Base-by-base conservation (phyloP, 208 protist genomes). In the Angomonas ambiguus region DNA sequence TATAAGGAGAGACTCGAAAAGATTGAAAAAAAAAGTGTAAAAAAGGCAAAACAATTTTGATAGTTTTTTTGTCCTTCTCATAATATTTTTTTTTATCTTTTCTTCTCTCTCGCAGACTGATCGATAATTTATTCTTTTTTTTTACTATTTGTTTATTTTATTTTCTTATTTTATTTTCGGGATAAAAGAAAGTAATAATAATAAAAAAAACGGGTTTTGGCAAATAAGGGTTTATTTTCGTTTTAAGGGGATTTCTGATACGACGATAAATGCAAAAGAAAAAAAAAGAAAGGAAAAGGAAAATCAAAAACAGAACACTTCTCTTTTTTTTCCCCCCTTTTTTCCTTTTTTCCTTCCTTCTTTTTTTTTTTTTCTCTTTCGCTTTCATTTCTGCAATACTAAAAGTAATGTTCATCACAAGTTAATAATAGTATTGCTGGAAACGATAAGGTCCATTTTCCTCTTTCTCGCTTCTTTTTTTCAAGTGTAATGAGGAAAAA, bases 131-230 rank as follows among this genome's bases (percentile, higher is more conserved):
- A 55, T 72, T 55, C 34, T 67, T 31, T 27, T 55, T 16, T 49
- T 32, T 28, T 41, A 41, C 10, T 62, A 27, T 63, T 62, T 62
- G 1, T 33, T 0, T 57, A 51, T 62, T 65, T 65, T 49, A 31
- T 49, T 35, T 48, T 65, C 31, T 4, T 61, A 61, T 57, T 63
- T 58, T 57, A 22, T 2, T 66, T 32, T 67, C 28, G 48, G 24
- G 3, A 73, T 72, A 74, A 38, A 60, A 42, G 11, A 67, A 60
- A 51, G n/a, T 55, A 51, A 8, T 58, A 62, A 60, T 18, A 72
- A 45, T 71, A 61, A 56, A 69, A 35, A 42, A 62, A 42, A 62
- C n/a, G 57, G 24, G 34, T 62, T 22, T 62, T 45, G 27, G 27
- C 34, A 45, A 41, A 28, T 59, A 34, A 30, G 6, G 16, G n/a